phyloP scores from a whole-genome alignment of 2,329 filamentous ascomycete genomes.

The Ophiosphaerella korrae region DNA sequence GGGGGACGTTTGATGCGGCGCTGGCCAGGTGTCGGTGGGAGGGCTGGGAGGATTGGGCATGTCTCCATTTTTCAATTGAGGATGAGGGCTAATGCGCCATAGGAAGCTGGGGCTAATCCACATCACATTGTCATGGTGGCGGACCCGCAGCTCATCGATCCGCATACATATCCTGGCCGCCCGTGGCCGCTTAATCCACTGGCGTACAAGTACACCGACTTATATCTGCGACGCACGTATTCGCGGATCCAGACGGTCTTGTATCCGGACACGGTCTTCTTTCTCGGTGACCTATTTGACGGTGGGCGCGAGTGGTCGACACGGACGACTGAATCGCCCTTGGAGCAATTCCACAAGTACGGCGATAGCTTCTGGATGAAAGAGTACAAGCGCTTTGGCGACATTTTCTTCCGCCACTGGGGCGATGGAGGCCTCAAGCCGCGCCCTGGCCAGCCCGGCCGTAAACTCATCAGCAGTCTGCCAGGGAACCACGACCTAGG shows the following conservation, averaged over 20 bases:
- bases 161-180: constrained; percentile 90
- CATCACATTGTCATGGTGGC: constrained; percentile 85
- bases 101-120: constrained; percentile 79
- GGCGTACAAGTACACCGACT: constrained; percentile 78
- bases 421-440: constrained; percentile 61
- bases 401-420: constrained; percentile 79
- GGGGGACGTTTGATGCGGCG: constrained; percentile 73
- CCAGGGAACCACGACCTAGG: constrained; percentile 96
- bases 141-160: constrained; percentile 90
- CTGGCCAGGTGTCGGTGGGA: constrained; percentile 79
- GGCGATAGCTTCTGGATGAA: constrained; percentile 82
- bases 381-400: constrained; percentile 85
- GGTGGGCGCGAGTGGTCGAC: constrained; percentile 95
- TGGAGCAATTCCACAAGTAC: constrained; percentile 75
- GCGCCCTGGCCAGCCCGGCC: constrained; percentile 65
- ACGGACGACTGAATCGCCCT: constrained; percentile 55
- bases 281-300: constrained; percentile 93
- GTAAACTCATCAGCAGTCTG: constrained; percentile 81
- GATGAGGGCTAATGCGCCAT: neutral
- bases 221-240: constrained; percentile 85
- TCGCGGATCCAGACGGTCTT: constrained; percentile 75
- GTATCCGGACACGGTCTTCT: constrained; percentile 85
- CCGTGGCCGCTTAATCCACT: constrained; percentile 72
- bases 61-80: neutral
- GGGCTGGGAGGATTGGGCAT: constrained; percentile 91